Evolutionary conservation across 1,284 basidiomycete species (phyloP).

Genomic region (Cerioporus squamosus): DNA sequence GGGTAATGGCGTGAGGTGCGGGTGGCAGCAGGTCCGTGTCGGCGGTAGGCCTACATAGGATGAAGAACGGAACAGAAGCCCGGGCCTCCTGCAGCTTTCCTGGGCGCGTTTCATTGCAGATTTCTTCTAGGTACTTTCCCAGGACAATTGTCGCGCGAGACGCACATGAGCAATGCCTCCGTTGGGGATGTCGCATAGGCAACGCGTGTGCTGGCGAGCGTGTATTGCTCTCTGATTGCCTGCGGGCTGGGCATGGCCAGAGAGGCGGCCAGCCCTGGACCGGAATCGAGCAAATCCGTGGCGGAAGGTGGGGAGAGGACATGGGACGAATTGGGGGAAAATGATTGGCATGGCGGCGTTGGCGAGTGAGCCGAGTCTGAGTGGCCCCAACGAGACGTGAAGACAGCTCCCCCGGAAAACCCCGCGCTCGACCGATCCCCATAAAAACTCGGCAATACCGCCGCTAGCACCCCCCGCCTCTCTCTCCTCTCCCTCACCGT

Average conservation of each 20-base stretch:
- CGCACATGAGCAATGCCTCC: too few species aligned
- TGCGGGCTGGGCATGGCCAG: neutral
- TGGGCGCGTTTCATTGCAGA: too few species aligned
- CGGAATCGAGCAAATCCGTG: neutral
- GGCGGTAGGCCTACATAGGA: too few species aligned
- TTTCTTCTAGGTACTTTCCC: too few species aligned
- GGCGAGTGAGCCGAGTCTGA: neutral
- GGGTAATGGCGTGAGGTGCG: too few species aligned
- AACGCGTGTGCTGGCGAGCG: neutral
- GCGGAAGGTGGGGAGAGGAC: neutral
- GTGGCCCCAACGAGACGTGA: conserved; percentile 12
- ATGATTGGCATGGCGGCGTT: neutral
- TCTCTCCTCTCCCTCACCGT: conserved; percentile 17
- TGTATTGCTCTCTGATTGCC: too few species aligned
- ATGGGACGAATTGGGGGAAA: neutral
- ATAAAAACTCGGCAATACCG: conserved; percentile 22
- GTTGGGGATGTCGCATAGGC: too few species aligned
- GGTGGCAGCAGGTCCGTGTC: too few species aligned
- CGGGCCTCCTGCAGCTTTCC: too few species aligned
- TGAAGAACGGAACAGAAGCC: too few species aligned
- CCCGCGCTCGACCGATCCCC: conserved; percentile 21
- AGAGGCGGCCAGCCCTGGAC: neutral
- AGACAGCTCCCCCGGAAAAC: conserved; percentile 12
- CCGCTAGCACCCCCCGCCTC: conserved; percentile 13
- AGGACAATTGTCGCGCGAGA: too few species aligned